Percentiles rank a stretch among this genome's conserved stretches.
phyloP scores from a whole-genome alignment of 2,329 filamentous ascomycete genomes.

The Neonectria neomacrospora region DNA sequence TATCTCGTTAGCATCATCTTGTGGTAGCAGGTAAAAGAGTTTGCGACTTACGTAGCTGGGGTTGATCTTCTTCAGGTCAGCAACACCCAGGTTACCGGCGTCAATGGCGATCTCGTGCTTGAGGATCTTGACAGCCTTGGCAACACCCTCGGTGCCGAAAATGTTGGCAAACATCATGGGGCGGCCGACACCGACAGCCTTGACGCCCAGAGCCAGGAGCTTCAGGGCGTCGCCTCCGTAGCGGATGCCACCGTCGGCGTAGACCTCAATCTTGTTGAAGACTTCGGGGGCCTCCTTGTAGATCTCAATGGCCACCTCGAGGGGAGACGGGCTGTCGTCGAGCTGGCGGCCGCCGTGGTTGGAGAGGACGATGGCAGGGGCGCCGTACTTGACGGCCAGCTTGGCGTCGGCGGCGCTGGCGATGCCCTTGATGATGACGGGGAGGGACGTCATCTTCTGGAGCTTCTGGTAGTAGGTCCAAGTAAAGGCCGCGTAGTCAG shows the following conservation, averaged over 20 bases:
- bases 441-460: slow-evolving; percentile 50
- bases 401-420: slow-evolving; percentile 51
- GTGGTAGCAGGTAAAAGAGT: rapidly evolving
- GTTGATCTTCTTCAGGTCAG: slow-evolving; percentile 51
- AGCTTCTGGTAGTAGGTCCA: slow-evolving; percentile 54
- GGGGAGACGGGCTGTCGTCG: slow-evolving; percentile 51
- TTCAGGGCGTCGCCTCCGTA: slow-evolving; percentile 57
- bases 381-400: slow-evolving; percentile 48
- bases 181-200: slow-evolving; percentile 59
- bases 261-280: slow-evolving; percentile 53
- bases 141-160: slow-evolving; percentile 61
- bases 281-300: slow-evolving; percentile 51
- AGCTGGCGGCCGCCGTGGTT: slow-evolving; percentile 58
- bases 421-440: slow-evolving; percentile 56
- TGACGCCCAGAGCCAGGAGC: slow-evolving; percentile 56
- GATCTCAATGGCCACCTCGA: slow-evolving; percentile 55
- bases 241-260: slow-evolving; percentile 56
- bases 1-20: not conserved
- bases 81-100: slow-evolving; percentile 56
- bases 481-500: slow-evolving; percentile 42
- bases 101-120: slow-evolving; percentile 61
- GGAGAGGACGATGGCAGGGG: slow-evolving; percentile 52
- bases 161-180: slow-evolving; percentile 65
- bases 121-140: slow-evolving; percentile 56
- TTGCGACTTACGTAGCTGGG: slow-evolving; percentile 39